Evolutionary conservation across 139 green algal species (phyloP).

Genomic region (Gonium pectorale): DNA sequence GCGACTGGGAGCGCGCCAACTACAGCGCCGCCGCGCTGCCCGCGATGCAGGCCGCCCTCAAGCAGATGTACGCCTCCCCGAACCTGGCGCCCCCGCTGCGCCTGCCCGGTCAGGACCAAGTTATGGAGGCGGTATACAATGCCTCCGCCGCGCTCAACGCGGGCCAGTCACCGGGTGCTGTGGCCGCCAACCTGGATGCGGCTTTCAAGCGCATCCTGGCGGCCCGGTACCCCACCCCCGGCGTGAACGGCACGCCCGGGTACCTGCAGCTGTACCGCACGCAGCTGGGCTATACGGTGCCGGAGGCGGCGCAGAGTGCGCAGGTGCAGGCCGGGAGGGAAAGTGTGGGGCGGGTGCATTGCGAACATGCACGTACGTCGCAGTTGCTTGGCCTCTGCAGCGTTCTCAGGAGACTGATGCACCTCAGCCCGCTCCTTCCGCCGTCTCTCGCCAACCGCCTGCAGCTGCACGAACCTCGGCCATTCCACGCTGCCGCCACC

Average conservation of each 20-base stretch:
- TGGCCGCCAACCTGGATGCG: not conserved
- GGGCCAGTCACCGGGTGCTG: not conserved
- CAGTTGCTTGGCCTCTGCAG: too few relatives aligned
- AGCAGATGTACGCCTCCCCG: not conserved
- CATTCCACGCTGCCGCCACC: not conserved
- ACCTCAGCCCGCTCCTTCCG: too few relatives aligned
- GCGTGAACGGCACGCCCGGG: not conserved
- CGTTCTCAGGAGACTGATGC: too few relatives aligned
- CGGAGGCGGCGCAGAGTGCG: not conserved
- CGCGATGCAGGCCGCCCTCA: not conserved
- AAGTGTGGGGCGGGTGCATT: too few relatives aligned
- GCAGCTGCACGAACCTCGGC: too few relatives aligned
- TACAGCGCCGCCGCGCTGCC: not conserved
- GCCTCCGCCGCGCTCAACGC: not conserved
- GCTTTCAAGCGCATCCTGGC: not conserved
- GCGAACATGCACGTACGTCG: too few relatives aligned
- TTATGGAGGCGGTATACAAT: not conserved
- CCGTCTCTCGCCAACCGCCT: too few relatives aligned
- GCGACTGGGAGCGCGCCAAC: not conserved
- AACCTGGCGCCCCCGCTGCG: slow-evolving; percentile 22
- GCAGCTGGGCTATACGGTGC: slow-evolving; percentile 13
- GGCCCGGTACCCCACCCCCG: not conserved
- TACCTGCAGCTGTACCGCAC: slow-evolving; percentile 1
- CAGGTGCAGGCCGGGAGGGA: not conserved
- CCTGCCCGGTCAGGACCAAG: not conserved